A percentile compares a stretch with the other conserved stretches of the same genome.
phyloP scores from a whole-genome alignment of 306 rosid genomes.

The Neltuma alba region DNA sequence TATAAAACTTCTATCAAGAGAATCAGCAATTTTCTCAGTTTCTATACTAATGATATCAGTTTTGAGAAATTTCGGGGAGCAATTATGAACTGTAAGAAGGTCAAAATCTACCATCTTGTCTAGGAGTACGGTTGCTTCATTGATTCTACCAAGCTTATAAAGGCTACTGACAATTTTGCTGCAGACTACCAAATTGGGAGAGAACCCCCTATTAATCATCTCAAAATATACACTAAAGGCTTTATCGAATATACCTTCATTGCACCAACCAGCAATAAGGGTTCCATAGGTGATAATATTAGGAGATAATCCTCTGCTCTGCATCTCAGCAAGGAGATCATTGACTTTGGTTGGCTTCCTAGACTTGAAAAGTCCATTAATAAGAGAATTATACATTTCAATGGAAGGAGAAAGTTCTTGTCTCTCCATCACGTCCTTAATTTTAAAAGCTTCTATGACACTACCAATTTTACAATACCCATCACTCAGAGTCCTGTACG shows the following conservation, averaged over 20 bases:
- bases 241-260: slow-evolving; percentile 68
- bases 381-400: slow-evolving; percentile 86
- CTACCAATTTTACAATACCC: slow-evolving; percentile 73
- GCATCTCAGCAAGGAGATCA: slow-evolving; percentile 69
- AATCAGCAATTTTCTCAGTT: slow-evolving; percentile 61
- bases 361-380: slow-evolving; percentile 65
- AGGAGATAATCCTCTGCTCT: slow-evolving; percentile 61
- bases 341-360: slow-evolving; percentile 49
- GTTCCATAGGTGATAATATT: slow-evolving; percentile 72
- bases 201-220: slow-evolving; percentile 69
- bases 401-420: slow-evolving; percentile 55
- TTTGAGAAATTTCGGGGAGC: slow-evolving; percentile 38
- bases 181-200: slow-evolving; percentile 60
- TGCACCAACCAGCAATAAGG: slow-evolving; percentile 86
- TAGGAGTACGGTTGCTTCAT: slow-evolving; percentile 72
- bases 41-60: slow-evolving; percentile 33
- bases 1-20: slow-evolving; percentile 49
- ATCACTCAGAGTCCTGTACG: slow-evolving; percentile 71
- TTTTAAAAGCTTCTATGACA: slow-evolving; percentile 63
- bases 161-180: slow-evolving; percentile 80
- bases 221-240: slow-evolving; percentile 68
- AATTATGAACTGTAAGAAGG: slow-evolving; percentile 41
- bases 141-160: slow-evolving; percentile 58
- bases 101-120: slow-evolving; percentile 67
- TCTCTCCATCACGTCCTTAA: slow-evolving; percentile 64